Percentiles rank a stretch among this genome's conserved stretches.
Conservation (phyloP, 2,329 filamentous ascomycete genomes). For the Triangularia verruculosa region DNA sequence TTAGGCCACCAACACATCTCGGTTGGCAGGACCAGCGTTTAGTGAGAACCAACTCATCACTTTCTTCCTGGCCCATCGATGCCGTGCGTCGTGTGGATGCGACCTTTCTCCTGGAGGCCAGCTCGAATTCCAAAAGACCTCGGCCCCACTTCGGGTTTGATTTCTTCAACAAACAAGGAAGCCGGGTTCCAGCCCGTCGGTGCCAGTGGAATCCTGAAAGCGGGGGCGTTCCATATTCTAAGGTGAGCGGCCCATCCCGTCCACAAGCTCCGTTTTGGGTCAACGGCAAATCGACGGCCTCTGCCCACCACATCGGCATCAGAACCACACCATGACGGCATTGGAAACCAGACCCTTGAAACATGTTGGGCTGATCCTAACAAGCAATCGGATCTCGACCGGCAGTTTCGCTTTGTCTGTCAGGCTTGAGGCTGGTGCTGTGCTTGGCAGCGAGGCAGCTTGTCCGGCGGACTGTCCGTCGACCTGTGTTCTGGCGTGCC, state of each 20-base stretch:
- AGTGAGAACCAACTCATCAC: background rate
- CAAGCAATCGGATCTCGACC: constrained; percentile 2
- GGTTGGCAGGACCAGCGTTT: background rate
- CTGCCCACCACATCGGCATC: background rate
- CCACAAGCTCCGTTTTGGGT: constrained; percentile 1
- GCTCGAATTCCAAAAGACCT: background rate
- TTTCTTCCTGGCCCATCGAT: background rate
- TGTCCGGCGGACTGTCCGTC: background rate
- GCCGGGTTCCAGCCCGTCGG: constrained; percentile 5
- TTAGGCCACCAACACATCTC: background rate
- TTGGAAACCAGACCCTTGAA: constrained; percentile 6
- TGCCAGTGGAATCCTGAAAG: constrained; percentile 3
- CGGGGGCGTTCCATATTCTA: background rate
- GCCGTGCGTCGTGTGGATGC: background rate
- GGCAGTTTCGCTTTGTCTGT: background rate
- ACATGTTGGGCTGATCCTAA: constrained; percentile 5
- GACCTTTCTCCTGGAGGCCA: background rate
- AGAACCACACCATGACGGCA: constrained; percentile 3
- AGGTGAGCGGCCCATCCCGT: constrained; percentile 13
- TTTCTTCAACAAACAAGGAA: constrained; percentile 6
- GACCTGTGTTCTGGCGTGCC: background rate
- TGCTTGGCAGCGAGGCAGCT: background rate
- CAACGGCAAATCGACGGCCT: background rate
- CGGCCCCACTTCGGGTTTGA: constrained; percentile 7
- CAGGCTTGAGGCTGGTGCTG: background rate